Base-by-base conservation (phyloP, 495 filamentous ascomycete species). In the Elasticomyces elasticus region DNA sequence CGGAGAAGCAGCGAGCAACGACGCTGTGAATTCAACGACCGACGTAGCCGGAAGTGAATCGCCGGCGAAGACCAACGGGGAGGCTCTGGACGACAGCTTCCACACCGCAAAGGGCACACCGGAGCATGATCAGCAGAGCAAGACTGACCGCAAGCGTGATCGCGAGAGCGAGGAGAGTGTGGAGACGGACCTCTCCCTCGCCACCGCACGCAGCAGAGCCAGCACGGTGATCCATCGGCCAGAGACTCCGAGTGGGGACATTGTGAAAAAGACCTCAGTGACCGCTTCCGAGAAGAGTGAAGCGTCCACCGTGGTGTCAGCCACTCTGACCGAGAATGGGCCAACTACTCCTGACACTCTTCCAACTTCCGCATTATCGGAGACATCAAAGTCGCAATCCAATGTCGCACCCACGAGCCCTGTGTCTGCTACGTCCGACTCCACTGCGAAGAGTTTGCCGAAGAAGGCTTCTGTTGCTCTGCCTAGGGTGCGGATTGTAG, bases 61-160 rank as follows among this genome's bases (percentile, higher is more conserved):
- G 13, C 15, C 50, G 10, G 11, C 28, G 40, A 26, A 53, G 13
- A 13, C 19, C 5, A 37, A 56, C 23, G 43, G 20, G 5, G 30
- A 47, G 20, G 9, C 12, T 15, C 17, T 25, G 15, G 49, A 52
- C n/a, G 49, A 58, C 15, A 58, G 49, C 27, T 52, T 58, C 28
- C 49, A 58, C 23, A 52, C 55, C 1, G 49, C 55, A 10, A 51
- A 22, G 22, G 52, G 52, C 23, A 27, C 43, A 25, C 52, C 43
- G n/a, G 12, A 17, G 27, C 22, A 53, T 7, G 7, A 30, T 26
- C 19, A 28, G 19, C 13, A 27, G 37, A 11, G 41, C 27, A n/a
- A n/a, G 10, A n/a, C 19, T 5, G 41, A 19, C 24, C 38, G 24
- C 12, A 2, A 43, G 20, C 15, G 3, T 5, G 37, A 45, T n/a